phyloP scores from a whole-genome alignment of 495 filamentous ascomycete genomes.

The Sabuloglossum arenarium region DNA sequence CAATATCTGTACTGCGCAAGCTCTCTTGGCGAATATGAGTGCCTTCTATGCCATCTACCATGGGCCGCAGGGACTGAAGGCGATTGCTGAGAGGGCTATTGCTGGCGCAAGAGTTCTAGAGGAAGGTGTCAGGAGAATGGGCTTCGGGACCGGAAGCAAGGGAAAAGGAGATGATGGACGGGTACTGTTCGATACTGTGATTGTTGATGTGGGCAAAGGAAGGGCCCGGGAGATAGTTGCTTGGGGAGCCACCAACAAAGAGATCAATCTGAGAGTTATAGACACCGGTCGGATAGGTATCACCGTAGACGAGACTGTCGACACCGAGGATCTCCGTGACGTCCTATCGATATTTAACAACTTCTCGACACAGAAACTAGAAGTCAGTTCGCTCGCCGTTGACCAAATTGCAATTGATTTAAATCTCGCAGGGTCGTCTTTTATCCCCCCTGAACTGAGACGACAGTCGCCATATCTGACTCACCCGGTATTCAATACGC shows the following conservation, averaged over 20 bases:
- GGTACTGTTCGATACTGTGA: constrained; percentile 62
- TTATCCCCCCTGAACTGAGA: constrained; percentile 38
- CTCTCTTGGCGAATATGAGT: constrained; percentile 88
- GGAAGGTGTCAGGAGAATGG: constrained; percentile 39
- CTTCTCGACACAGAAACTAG: constrained; percentile 12
- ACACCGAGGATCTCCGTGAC: constrained; percentile 34
- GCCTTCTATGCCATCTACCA: constrained; percentile 98
- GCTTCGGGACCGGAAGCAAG: constrained; percentile 37
- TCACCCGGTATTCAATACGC: constrained; percentile 89
- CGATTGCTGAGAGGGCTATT: constrained; percentile 62
- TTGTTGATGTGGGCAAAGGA: constrained; percentile 34
- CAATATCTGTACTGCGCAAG: constrained; percentile 97
- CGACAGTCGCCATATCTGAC: constrained; percentile 62
- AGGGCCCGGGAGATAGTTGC: constrained; percentile 29
- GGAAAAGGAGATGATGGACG: constrained; percentile 32
- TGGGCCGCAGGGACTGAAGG: constrained; percentile 65
- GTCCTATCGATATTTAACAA: constrained; percentile 37
- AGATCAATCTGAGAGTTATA: constrained; percentile 44
- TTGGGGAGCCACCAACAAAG: constrained; percentile 25
- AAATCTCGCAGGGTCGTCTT: constrained; percentile 5
- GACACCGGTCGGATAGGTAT: constrained; percentile 39
- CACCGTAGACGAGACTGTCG: constrained; percentile 54
- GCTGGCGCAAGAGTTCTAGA: constrained; percentile 50
- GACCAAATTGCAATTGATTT: constrained; percentile 16
- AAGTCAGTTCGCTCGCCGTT: constrained; percentile 12